These are phyloP conservation scores for Xylaria venustula DNA, from an alignment of 495 filamentous ascomycete species.

Conservation along the genomic window DNA sequence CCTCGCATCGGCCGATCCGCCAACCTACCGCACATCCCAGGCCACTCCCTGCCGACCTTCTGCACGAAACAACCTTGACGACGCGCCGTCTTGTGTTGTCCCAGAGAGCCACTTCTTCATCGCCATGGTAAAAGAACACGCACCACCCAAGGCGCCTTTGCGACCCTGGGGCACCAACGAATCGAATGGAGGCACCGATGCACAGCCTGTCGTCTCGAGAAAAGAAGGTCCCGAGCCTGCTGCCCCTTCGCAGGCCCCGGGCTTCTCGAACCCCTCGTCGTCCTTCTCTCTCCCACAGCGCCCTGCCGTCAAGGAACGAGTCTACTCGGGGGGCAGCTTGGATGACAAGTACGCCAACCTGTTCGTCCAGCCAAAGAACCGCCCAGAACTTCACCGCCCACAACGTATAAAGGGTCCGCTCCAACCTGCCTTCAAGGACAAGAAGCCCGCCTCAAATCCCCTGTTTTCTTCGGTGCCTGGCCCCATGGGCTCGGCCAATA, in stretches of 20 bases:
- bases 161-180: constrained; percentile 19
- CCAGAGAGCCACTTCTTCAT: background rate
- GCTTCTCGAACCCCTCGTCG: constrained; percentile 12
- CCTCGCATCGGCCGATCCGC: constrained; percentile 26
- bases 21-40: constrained; percentile 16
- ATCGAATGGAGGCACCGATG: constrained; percentile 14
- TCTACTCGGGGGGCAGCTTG: constrained; percentile 21
- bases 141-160: constrained; percentile 29
- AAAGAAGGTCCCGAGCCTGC: constrained; percentile 25
- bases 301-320: constrained; percentile 25
- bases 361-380: constrained; percentile 44
- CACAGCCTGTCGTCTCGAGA: constrained; percentile 28
- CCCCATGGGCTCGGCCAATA: constrained; percentile 20
- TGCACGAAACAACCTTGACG: background rate
- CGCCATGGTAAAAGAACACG: constrained; percentile 33
- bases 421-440: constrained; percentile 36
- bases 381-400: constrained; percentile 47
- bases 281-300: background rate
- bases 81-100: background rate
- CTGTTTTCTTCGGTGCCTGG: constrained; percentile 38
- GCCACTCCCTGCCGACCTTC: background rate
- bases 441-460: constrained; percentile 29
- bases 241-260: constrained; percentile 9
- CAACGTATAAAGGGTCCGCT: constrained; percentile 39
- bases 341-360: constrained; percentile 37